Evolutionary conservation across 192 early-diverging fungal genomes (phyloP), one percentile per base, ranked within the genome.

Genomic region (Mortierella claussenii): DNA sequence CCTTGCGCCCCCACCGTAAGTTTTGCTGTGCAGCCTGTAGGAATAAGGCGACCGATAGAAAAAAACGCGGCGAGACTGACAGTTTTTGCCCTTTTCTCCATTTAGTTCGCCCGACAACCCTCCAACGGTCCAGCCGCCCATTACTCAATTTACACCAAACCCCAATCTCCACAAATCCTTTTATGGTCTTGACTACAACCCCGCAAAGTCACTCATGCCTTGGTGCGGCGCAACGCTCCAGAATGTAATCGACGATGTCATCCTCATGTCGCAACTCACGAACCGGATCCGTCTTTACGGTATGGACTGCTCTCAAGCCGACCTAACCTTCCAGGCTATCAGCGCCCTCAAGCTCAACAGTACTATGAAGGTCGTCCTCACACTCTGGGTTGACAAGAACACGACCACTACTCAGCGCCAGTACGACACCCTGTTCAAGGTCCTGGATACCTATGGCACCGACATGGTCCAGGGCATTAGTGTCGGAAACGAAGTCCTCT

Each of bases 401-500:
- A 12, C 31, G 2, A 61, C 67, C 0, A 83, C 81, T 0, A 71
- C 68, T 34, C 34, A 83, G 18, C 67, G 81, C 13, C 81, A 83
- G 31, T 71, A 68, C 37, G 50, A 81, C n/a, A 55, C 53, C 24
- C 64, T 81, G 1, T 80, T 69, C 69, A 50, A 58, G 27, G 56
- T 68, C 26, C 36, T 81, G 2, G 60, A 84, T 13, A 67, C 46
- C 1, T 67, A 80, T 54, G 83, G 83, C 0, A 56, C 54, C 1
- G 61, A 68, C 36, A 79, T 76, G 51, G 65, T 84, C 36, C 68
- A 70, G 44, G 83, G 80, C 11, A 51, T 84, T 30, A 80, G 78
- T 40, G 78, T 84, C 17, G 83, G 83, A 6, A 84, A 81, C 52
- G 83, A 84, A 63, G 82, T 66, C 27, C 27, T 83, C 20, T 81